These are phyloP conservation scores for Pleurotus citrinopileatus DNA, from an alignment of 768 basidiomycete species.

Conservation along the genomic window DNA sequence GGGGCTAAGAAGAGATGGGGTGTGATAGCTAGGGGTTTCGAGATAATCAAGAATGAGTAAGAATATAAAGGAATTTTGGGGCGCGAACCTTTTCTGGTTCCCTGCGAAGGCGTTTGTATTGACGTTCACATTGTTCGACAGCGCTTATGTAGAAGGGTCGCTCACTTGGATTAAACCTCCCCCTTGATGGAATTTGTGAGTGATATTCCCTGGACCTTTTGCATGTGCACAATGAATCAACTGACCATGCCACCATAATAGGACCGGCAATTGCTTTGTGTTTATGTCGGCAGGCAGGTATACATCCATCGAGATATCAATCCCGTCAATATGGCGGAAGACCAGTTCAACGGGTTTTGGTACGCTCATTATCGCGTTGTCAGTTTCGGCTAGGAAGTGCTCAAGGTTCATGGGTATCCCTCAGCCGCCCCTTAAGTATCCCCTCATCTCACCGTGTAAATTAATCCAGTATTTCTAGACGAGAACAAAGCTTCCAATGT, in stretches of 20 bases:
- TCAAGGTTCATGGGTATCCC: too few relatives aligned
- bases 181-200: neutral
- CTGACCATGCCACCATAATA: constrained; percentile 11
- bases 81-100: constrained; percentile 23
- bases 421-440: too few relatives aligned
- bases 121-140: neutral
- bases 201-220: constrained; percentile 8
- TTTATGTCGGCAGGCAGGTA: neutral
- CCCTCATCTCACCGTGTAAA: too few relatives aligned
- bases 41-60: neutral
- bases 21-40: constrained; percentile 21
- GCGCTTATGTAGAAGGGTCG: neutral
- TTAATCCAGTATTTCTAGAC: too few relatives aligned
- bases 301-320: constrained; percentile 8
- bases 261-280: neutral
- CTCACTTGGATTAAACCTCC: constrained; percentile 7
- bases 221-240: neutral
- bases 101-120: constrained; percentile 12
- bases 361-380: neutral
- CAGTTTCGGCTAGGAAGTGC: too few relatives aligned
- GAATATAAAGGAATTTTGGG: neutral
- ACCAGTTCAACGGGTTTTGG: constrained; percentile 8
- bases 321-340: constrained; percentile 1
- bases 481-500: too few relatives aligned
- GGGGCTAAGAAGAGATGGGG: constrained; percentile 34